These are phyloP conservation scores for Punica granatum DNA, from an alignment of 345 rosid genomes.

Conservation along the genomic window DNA sequence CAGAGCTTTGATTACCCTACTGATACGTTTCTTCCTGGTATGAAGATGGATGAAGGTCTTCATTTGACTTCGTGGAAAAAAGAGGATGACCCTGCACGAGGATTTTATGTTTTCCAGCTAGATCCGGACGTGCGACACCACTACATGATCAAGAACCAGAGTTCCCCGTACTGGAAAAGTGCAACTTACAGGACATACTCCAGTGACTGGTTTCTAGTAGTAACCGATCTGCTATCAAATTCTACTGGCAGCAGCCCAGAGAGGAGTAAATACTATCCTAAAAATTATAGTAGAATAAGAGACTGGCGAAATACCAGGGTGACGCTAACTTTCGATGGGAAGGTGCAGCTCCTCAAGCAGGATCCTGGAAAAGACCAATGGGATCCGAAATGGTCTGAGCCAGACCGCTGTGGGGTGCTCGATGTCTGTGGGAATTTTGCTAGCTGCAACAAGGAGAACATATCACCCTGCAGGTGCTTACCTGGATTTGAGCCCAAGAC, in stretches of 20 bases:
- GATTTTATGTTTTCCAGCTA: constrained; percentile 24
- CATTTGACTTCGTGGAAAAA: constrained; percentile 43
- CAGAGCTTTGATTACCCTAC: constrained; percentile 37
- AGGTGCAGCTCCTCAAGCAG: too few species aligned
- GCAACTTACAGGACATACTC: not conserved
- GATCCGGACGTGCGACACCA: not conserved
- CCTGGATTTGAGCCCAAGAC: constrained; percentile 36
- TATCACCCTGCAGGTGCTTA: constrained; percentile 26
- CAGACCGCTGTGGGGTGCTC: constrained; percentile 17
- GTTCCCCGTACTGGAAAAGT: constrained; percentile 5
- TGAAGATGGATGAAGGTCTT: constrained; percentile 23
- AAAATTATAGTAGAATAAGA: too few species aligned
- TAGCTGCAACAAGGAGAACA: constrained; percentile 19
- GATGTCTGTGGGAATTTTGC: constrained; percentile 21
- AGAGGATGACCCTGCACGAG: constrained; percentile 37
- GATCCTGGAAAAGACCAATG: too few species aligned
- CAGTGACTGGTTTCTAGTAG: not conserved
- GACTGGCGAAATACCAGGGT: constrained; percentile 4
- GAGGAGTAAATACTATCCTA: too few species aligned
- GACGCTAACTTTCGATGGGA: constrained; percentile 21
- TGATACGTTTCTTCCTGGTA: constrained; percentile 48
- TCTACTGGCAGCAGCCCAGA: too few species aligned
- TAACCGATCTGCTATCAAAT: not conserved
- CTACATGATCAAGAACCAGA: accelerated
- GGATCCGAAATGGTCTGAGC: constrained; percentile 20